Evolutionary conservation across 495 filamentous ascomycete species (phyloP), one percentile per base, ranked within the genome.

Genomic region (Penicillium nucicola): DNA sequence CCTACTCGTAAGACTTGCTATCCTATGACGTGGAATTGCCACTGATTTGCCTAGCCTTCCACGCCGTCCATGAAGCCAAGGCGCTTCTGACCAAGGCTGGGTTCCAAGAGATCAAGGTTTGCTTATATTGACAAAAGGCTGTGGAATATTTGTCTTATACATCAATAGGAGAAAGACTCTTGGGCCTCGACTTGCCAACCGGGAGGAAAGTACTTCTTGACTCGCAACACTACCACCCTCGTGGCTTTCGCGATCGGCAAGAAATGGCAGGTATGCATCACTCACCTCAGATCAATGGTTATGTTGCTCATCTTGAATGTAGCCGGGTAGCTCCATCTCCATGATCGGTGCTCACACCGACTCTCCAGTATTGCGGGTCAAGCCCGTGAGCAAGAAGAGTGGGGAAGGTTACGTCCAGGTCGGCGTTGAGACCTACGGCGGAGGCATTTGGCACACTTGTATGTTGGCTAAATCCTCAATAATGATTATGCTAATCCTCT

Each of bases 321-420:
- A 84, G 82, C 84, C 95, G 5, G 93, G 93, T 42, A 96, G 96
- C 67, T 83, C 92, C 9, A 88, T 99, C 63, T 84, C 87, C 61
- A 93, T 97, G 87, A 82, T 99, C 51, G 93, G 93, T 59, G 91
- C 93, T 39, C 93, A 99, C 71, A 97, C 93, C 18, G 93, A 99
- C 68, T 97, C 92, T 4, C 89, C 89, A 0, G 88, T 87, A 42
- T 77, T 97, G 39, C 84, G 93, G 39, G 71, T 99, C 57, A 99
- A 99, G 73, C 93, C 93, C 4, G 83, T 93, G 28, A 95, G 90
- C 71, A 95, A 91, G 75, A 93, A 92, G 70, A 76, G 82, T 49
- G 79, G 72, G 31, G 88, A 88, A 53, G 91, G 92, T n/a, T 99
- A 91, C 70, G 64, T 97, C 40, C 93, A 99, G 69, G 87, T 97